Base-by-base conservation (phyloP, 2,329 filamentous ascomycete genomes). In the Aspergillus pseudonomiae region DNA sequence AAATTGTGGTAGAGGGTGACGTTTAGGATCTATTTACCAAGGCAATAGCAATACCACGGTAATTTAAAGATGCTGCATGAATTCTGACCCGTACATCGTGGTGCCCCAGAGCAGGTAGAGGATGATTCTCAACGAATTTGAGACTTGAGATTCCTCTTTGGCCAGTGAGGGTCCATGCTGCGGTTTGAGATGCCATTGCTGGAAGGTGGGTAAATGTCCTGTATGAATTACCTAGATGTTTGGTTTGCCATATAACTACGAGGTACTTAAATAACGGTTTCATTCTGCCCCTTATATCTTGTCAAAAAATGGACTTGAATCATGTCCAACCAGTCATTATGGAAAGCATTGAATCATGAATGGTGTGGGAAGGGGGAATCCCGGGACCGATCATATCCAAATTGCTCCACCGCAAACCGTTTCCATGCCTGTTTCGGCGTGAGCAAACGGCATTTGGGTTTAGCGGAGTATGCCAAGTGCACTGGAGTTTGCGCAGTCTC, bases 11-110 rank as follows among this genome's bases (percentile, higher is more conserved):
- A 28, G 12, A 9, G 30, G 6, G 9, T 10, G 57, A 59, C 86
- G 84, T 67, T 84, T 84, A 6, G 80, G 84, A 16, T 80, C 83
- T 57, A 80, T 78, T 9, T 46, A 63, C 67, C 68, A 74, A 69
- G 1, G 74, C 71, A 30, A 82, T 77, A 2, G 72, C 70, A 4
- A 82, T 59, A 10, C 82, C 80, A 16, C 80, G 71, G 57, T 80
- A 79, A 64, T 81, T 81, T 19, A 82, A 65, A 6, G 74, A 76
- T 1, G 76, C 78, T 0, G 78, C 79, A 32, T 79, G 66, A 3
- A 82, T 81, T 73, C 87, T 88, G 65, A 93, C 86, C 21, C 92
- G 83, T 12, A 91, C 88, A 21, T 92, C 86, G 64, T 85, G 83
- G 57, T 90, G 87, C 39, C 89, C 88, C 0, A 89, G 69, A 62